A percentile compares a stretch with the other conserved stretches of the same genome.
phyloP scores from a whole-genome alignment of 176 grass and related monocot genomes.

The Pontederia crassipes region DNA sequence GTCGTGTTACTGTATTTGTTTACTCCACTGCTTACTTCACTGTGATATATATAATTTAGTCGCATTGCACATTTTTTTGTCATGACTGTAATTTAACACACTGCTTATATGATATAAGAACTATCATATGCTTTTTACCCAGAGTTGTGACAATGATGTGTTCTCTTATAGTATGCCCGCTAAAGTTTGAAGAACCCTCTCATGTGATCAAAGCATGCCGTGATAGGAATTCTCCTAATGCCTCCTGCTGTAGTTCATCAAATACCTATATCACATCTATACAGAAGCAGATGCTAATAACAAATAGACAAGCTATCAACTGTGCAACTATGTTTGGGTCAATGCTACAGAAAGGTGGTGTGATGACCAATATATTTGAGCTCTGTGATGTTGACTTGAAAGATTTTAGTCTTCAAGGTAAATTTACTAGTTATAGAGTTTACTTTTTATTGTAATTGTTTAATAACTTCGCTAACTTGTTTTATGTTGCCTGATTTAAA shows the following conservation, averaged over 20 bases:
- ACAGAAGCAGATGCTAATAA: constrained; percentile 92
- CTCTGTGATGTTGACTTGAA: constrained; percentile 84
- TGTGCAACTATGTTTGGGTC: constrained; percentile 95
- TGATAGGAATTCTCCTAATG: constrained; percentile 41
- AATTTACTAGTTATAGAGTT: constrained; percentile 13
- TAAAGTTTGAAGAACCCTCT: constrained; percentile 80
- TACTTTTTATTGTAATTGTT: constrained; percentile 9
- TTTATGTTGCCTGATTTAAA: constrained; percentile 9
- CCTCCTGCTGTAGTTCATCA: constrained; percentile 53
- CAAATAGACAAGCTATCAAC: constrained; percentile 97
- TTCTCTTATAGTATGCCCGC: constrained; percentile 61
- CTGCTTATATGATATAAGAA: background rate
- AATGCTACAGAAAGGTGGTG: constrained; percentile 80
- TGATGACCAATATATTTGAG: constrained; percentile 57
- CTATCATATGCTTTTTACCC: background rate
- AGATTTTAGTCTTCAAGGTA: constrained; percentile 98
- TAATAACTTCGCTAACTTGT: constrained; percentile 32
- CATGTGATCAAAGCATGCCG: constrained; percentile 64
- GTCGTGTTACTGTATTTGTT: too few relatives aligned
- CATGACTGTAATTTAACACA: too few relatives aligned
- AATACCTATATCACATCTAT: constrained; percentile 65
- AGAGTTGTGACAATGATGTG: constrained; percentile 13
- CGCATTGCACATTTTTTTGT: too few relatives aligned
- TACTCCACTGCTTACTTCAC: too few relatives aligned
- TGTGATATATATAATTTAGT: too few relatives aligned